phyloP scores from a whole-genome alignment of 164 flowering plant genomes.

The Kingdonia uniflora region DNA sequence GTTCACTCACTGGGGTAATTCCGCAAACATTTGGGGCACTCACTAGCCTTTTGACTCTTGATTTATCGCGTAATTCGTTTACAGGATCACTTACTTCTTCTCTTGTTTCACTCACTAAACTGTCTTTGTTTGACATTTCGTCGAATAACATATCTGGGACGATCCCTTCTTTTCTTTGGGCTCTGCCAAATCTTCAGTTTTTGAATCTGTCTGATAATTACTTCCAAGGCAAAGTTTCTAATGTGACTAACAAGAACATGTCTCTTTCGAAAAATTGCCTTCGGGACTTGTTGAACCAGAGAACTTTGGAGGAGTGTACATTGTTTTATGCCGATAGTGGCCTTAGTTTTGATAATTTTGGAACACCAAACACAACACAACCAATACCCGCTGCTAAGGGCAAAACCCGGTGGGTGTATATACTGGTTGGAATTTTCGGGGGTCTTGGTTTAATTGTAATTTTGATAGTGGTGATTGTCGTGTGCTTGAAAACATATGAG shows the following conservation, averaged over 20 bases:
- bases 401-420: constrained; percentile 24
- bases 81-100: constrained; percentile 30
- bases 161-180: constrained; percentile 31
- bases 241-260: constrained; percentile 19
- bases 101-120: constrained; percentile 15
- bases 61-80: constrained; percentile 31
- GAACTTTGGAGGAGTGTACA: constrained; percentile 36
- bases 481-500: constrained; percentile 26
- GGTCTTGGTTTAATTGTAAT: constrained; percentile 50
- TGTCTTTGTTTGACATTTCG: constrained; percentile 29
- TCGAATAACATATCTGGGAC: constrained; percentile 37
- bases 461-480: constrained; percentile 24
- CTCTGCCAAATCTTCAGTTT: constrained; percentile 21
- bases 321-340: constrained; percentile 54
- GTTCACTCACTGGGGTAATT: constrained; percentile 35
- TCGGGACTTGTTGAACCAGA: constrained; percentile 42
- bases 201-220: constrained; percentile 58
- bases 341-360: constrained; percentile 58
- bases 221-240: constrained; percentile 52
- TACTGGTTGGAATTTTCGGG: constrained; percentile 62
- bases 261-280: constrained; percentile 62
- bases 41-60: constrained; percentile 18
- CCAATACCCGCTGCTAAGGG: constrained; percentile 7
- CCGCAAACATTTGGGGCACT: constrained; percentile 24
- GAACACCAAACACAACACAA: constrained; percentile 33